Evolutionary conservation across 202 grass and related monocot genomes (phyloP), one percentile per base, ranked within the genome.

Genomic region (Setaria viridis): DNA sequence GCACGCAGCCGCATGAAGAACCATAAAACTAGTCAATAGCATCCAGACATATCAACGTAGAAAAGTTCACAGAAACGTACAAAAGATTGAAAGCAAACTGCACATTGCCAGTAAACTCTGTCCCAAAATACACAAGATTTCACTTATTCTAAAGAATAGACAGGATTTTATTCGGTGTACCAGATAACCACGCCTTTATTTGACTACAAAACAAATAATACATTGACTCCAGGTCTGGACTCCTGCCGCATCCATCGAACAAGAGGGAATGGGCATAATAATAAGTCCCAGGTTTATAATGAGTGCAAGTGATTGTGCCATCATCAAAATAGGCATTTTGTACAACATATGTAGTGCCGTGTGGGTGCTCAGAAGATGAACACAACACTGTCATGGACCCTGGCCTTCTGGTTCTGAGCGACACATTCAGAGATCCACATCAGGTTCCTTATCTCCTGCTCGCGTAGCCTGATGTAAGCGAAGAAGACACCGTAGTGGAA

Each of bases 381-480:
- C 46, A 99, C 97, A n/a, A 99, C 97, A 17, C 97, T 99, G 82
- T 99, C 97, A 16, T 96, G 93, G 55, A 99, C 94, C 77, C 97
- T 87, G 79, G 79, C 39, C 81, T 94, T 99, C 87, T 99, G 97
- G 72, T 99, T 94, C 77, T 99, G 94, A 9, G 97, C 97, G 8
- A 99, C 94, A 58, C 97, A 99, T 82, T 96, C 92, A 0, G 93
- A 99, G 63, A 99, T 96, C 97, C 97, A 99, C 94, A 96, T 99
- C 68, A 99, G 74, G 82, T 99, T 99, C 82, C 93, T 91, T 67
- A 99, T 99, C 85, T 99, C 97, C 78, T 96, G 97, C 73, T 99
- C 93, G 4, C 86, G 87, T 70, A 99, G 77, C 87, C 97, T 94
- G 78, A 99, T 94, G 82, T 99, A 99, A 4, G 93, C 92, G 43